A percentile compares a stretch with the other conserved stretches of the same genome.
phyloP scores from a whole-genome alignment of 495 filamentous ascomycete species.

The Xylaria telfairii region DNA sequence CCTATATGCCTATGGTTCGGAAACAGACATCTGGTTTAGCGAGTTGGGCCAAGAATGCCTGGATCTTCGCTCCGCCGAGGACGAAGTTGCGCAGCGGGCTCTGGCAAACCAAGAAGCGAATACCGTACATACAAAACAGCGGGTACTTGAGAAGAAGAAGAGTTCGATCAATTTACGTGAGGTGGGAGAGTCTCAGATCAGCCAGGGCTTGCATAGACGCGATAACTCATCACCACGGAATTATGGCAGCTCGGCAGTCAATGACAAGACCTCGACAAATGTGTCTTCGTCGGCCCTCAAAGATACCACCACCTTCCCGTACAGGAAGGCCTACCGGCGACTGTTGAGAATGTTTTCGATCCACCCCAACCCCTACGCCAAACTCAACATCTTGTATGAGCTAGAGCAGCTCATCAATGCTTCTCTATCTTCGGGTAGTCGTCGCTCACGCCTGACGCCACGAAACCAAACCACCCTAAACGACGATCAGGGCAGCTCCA shows the following conservation, averaged over 20 bases:
- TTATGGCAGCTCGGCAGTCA: slow-evolving; percentile 50
- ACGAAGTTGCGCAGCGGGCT: slow-evolving; percentile 49
- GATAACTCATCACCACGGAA: slow-evolving; percentile 42
- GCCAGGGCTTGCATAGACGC: slow-evolving; percentile 39
- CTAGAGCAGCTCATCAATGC: slow-evolving; percentile 81
- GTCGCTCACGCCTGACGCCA: slow-evolving; percentile 45
- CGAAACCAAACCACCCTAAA: slow-evolving; percentile 30
- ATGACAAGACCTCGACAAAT: slow-evolving; percentile 48
- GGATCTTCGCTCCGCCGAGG: slow-evolving; percentile 72
- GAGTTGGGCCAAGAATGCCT: slow-evolving; percentile 78
- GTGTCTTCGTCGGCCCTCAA: slow-evolving; percentile 45
- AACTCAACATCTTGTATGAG: slow-evolving; percentile 83
- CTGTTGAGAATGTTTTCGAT: slow-evolving; percentile 87
- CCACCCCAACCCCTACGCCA: slow-evolving; percentile 85
- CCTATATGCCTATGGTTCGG: slow-evolving; percentile 83
- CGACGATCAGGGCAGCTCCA: slow-evolving; percentile 29
- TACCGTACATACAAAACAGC: slow-evolving; percentile 55
- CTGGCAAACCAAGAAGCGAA: slow-evolving; percentile 43
- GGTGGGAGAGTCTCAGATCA: slow-evolving; percentile 40
- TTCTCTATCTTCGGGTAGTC: slow-evolving; percentile 59
- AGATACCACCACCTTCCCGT: slow-evolving; percentile 67
- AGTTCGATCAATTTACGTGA: slow-evolving; percentile 58
- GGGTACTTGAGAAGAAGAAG: slow-evolving; percentile 65
- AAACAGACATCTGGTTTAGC: slow-evolving; percentile 92
- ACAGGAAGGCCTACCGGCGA: slow-evolving; percentile 75